Evolutionary conservation across 305 asterid genomes (phyloP).

Genomic region (Fraxinus albicans): DNA sequence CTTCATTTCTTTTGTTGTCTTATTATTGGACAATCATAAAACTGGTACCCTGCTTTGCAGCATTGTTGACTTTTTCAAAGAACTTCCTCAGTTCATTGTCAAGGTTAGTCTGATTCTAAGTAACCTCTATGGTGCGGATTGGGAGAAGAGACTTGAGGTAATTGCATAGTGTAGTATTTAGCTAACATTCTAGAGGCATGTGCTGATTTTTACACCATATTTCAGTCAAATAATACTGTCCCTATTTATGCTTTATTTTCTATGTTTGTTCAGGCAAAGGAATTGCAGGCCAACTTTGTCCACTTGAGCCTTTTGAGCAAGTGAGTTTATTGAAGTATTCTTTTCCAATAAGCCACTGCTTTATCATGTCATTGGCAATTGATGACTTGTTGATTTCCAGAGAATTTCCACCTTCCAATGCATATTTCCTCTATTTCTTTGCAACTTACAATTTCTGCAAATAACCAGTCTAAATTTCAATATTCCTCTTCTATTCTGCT

Average conservation of each 20-base stretch:
- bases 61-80: conserved; percentile 77
- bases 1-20: conserved; percentile 13
- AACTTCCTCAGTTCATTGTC: conserved; percentile 70
- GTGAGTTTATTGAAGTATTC: conserved; percentile 48
- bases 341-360: conserved; percentile 16
- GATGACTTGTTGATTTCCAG: not conserved
- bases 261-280: conserved; percentile 63
- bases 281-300: conserved; percentile 76
- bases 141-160: conserved; percentile 97
- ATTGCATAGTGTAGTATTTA: conserved; percentile 23
- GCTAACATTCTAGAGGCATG: conserved; percentile 9
- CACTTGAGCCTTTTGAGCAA: conserved; percentile 83
- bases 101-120: conserved; percentile 74
- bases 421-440: not conserved
- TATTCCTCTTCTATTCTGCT: not conserved
- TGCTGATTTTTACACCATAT: not conserved
- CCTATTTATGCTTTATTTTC: conserved; percentile 21
- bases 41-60: conserved; percentile 39
- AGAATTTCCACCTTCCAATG: not conserved
- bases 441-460: not conserved
- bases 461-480: not conserved
- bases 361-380: conserved; percentile 8
- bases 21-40: not conserved
- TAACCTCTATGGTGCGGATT: conserved; percentile 65
- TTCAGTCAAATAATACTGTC: not conserved